Base-by-base conservation (phyloP, 306 rosid genomes). In the Sphenostylis stenocarpa region DNA sequence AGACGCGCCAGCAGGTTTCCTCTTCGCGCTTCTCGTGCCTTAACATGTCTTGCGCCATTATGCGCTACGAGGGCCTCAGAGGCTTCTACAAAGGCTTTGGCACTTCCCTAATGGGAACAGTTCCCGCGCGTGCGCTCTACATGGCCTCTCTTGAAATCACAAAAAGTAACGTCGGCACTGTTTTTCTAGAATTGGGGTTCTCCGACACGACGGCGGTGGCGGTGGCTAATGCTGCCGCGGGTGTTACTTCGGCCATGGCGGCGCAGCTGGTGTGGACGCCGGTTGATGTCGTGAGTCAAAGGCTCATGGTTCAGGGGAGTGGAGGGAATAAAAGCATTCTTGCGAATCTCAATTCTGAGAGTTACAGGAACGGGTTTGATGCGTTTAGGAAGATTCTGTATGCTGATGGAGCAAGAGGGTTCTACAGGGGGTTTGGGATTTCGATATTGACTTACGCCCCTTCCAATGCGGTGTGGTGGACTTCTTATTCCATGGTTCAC, bases 181-280 rank as follows among this genome's bases (percentile, higher is more conserved):
- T 85, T 11, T 84, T 91, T 13, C 23, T 87, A 62, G 75, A 78
- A 14, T 38, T 89, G 62, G 98, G 98, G 4, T 89, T 88, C 76
- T 95, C 98, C 0, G 97, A 92, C 31, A 90, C 91, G 28, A 77
- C 92, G 0, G 91, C 96, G 9, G 73, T 85, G 70, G 96, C 97
- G 0, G 72, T 83, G 2, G 92, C 97, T 33, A 92, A 83, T 83
- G 98, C 91, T 7, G 85, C 93, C 3, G 98, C 97, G 0, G 98
- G 97, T 14, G 74, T 95, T 34, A 86, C 86, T 48, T 92, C 98
- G 12, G 98, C 98, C 53, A 88, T 90, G 95, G 91, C 98, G 4
- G 98, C 98, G 0, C 98, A 95, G 26, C 73, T 95, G 53, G 97
- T 95, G 15, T 95, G 98, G 98, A 95, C 98, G 34, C 98, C 98